Percentiles rank a stretch among this genome's conserved stretches.
These are phyloP conservation scores for Rosa rugosa DNA, from an alignment of 306 rosid genomes.

Conservation along the genomic window DNA sequence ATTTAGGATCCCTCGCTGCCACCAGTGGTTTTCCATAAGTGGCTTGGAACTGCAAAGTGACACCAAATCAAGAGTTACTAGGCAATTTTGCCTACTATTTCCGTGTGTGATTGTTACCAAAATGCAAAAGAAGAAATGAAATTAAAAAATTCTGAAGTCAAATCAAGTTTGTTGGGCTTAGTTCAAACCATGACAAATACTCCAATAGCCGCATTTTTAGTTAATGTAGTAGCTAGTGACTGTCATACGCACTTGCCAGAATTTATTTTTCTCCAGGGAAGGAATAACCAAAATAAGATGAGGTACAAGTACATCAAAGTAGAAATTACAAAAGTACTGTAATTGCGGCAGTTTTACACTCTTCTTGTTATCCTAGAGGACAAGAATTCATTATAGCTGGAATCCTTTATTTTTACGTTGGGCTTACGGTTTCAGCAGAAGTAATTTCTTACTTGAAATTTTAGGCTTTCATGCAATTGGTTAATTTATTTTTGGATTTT, in stretches of 20 bases:
- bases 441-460: background rate
- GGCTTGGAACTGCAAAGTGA: constrained; percentile 74
- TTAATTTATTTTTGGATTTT: background rate
- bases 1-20: constrained; percentile 93
- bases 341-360: background rate
- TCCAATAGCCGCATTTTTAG: background rate
- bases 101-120: background rate
- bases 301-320: background rate
- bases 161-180: background rate
- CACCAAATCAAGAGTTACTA: constrained; percentile 18
- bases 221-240: background rate
- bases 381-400: background rate
- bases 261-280: background rate
- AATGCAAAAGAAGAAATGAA: background rate
- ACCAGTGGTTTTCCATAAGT: constrained; percentile 91
- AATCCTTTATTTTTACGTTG: background rate
- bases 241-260: background rate
- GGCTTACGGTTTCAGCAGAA: background rate
- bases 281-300: background rate
- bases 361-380: background rate
- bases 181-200: background rate
- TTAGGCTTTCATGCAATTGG: background rate
- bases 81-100: background rate
- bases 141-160: background rate
- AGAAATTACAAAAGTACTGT: background rate